These are phyloP conservation scores for Aphanomyces stellatus DNA, from an alignment of 352 stramenopile genomes.

Conservation along the genomic window DNA sequence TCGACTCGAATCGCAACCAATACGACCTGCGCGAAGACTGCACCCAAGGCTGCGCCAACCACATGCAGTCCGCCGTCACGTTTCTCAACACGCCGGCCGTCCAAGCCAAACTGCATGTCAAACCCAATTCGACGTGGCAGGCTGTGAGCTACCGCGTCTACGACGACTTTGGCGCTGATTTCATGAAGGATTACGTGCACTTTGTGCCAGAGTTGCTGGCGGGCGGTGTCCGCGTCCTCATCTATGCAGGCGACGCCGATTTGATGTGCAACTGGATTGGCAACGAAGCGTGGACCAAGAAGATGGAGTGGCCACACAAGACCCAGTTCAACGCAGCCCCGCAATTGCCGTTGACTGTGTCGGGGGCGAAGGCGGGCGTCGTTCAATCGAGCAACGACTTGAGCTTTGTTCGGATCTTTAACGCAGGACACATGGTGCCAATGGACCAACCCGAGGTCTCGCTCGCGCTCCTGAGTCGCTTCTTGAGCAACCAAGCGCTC, in stretches of 20 bases:
- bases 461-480: constrained; percentile 74
- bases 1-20: too few relatives aligned
- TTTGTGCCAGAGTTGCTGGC: constrained; percentile 83
- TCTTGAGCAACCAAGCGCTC: constrained; percentile 35
- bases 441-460: constrained; percentile 58
- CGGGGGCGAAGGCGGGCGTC: not conserved
- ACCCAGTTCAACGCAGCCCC: constrained; percentile 63
- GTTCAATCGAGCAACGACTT: constrained; percentile 30
- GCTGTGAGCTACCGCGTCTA: constrained; percentile 83
- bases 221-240: constrained; percentile 61
- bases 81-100: constrained; percentile 16
- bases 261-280: constrained; percentile 97
- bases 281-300: constrained; percentile 90
- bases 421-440: constrained; percentile 68
- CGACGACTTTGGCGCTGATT: constrained; percentile 82
- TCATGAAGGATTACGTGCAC: constrained; percentile 31
- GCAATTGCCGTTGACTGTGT: constrained; percentile 26
- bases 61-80: not conserved
- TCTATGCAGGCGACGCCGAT: constrained; percentile 95
- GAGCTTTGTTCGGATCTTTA: constrained; percentile 50
- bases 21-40: too few relatives aligned
- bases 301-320: constrained; percentile 88
- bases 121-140: constrained; percentile 25
- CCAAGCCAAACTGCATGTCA: constrained; percentile 4
- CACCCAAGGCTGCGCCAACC: constrained; percentile 13